A percentile compares a stretch with the other conserved stretches of the same genome.
Evolutionary conservation across 768 basidiomycete species (phyloP).

Genomic region (Lactifluus piperatus): DNA sequence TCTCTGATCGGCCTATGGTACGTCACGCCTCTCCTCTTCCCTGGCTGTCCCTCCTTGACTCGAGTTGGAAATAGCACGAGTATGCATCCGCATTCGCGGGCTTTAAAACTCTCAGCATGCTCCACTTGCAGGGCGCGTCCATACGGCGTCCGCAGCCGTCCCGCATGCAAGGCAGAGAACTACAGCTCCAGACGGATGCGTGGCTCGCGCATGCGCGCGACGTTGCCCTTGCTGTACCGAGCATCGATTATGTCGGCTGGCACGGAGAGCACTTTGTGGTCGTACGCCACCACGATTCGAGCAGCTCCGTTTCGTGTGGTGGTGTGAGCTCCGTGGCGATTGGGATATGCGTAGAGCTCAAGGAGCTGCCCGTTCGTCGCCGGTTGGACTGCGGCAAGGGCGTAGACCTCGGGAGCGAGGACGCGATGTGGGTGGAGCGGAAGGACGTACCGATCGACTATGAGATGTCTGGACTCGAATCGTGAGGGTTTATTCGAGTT

Average conservation of each 20-base stretch:
- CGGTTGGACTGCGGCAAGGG: slow-evolving; percentile 57
- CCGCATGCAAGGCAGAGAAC: slow-evolving; percentile 51
- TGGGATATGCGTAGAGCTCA: slow-evolving; percentile 34
- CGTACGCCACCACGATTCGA: slow-evolving; percentile 28
- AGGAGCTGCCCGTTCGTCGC: slow-evolving; percentile 50
- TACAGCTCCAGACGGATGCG: slow-evolving; percentile 44
- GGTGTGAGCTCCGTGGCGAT: slow-evolving; percentile 10
- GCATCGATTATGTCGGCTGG: slow-evolving; percentile 63
- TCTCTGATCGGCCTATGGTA: slow-evolving; percentile 45
- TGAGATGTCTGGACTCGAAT: slow-evolving; percentile 46
- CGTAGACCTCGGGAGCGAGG: slow-evolving; percentile 53
- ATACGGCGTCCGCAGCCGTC: slow-evolving; percentile 42
- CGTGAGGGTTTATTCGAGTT: slow-evolving; percentile 11
- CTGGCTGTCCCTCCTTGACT: not conserved
- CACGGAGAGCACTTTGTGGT: slow-evolving; percentile 65
- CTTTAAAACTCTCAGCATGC: slow-evolving; percentile 47
- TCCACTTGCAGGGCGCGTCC: slow-evolving; percentile 45
- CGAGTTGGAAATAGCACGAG: slow-evolving; percentile 34
- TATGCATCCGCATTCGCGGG: slow-evolving; percentile 40
- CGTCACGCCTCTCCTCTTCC: slow-evolving; percentile 16
- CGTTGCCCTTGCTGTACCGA: slow-evolving; percentile 41
- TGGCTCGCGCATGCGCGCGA: slow-evolving; percentile 45
- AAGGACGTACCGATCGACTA: slow-evolving; percentile 74
- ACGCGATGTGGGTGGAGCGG: slow-evolving; percentile 58
- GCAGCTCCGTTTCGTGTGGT: not conserved